Evolutionary conservation across 1,139 yeast species (phyloP).

Genomic region (Taphrina communis): DNA sequence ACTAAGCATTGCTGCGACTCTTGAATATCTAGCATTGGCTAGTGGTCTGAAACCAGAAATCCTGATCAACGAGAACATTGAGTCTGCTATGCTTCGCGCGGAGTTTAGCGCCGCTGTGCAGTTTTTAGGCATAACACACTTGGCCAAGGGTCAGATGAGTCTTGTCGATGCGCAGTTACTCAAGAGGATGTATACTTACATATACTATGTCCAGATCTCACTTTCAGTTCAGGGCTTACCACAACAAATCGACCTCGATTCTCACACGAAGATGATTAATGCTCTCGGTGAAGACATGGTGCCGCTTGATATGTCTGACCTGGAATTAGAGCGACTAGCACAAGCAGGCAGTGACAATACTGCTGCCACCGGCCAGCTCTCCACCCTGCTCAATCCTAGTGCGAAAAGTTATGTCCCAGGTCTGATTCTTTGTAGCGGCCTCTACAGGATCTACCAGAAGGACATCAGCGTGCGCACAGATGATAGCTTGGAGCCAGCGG

Average conservation of each 20-base stretch:
- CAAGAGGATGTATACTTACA: conserved; percentile 17
- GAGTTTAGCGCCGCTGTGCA: conserved; percentile 18
- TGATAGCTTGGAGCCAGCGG: not conserved
- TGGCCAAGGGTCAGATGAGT: not conserved
- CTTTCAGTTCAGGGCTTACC: conserved; percentile 9
- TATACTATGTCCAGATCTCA: conserved; percentile 15
- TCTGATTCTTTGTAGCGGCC: not conserved
- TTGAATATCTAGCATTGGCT: conserved; percentile 8
- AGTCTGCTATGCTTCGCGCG: conserved; percentile 9
- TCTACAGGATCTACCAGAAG: conserved; percentile 9
- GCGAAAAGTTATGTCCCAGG: conserved; percentile 22
- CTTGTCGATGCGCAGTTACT: conserved; percentile 13
- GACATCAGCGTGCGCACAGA: not conserved
- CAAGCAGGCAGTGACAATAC: conserved; percentile 6
- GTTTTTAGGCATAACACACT: not conserved
- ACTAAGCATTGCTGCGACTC: conserved; percentile 17
- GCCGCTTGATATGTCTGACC: conserved; percentile 15
- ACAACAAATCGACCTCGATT: not conserved
- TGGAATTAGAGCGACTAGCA: conserved; percentile 12
- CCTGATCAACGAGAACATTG: not conserved
- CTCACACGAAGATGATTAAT: not conserved
- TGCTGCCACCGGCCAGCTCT: conserved; percentile 6
- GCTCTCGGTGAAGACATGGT: conserved; percentile 14
- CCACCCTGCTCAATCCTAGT: conserved; percentile 11
- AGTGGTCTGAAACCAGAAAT: not conserved